Conservation (phyloP, 257 asterid species). For the Forsythia viridissima region DNA sequence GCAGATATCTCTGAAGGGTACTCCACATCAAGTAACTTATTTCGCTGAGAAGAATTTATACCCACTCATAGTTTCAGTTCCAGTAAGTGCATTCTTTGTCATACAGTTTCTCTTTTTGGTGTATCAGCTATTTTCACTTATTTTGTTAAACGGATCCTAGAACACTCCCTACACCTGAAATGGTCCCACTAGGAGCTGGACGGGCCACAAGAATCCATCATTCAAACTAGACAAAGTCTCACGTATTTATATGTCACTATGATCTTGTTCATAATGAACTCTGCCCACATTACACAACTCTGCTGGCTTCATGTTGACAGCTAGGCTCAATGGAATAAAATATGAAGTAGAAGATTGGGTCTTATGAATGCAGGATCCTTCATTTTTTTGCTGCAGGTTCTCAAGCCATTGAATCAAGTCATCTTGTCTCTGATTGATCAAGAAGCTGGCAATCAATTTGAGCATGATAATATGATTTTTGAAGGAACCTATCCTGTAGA, state of each 20-base stretch:
- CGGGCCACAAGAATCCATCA: constrained; percentile 9
- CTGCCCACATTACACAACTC: background rate
- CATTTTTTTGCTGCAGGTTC: constrained; percentile 49
- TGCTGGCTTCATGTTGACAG: constrained; percentile 19
- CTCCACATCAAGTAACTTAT: constrained; percentile 97
- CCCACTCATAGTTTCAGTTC: constrained; percentile 86
- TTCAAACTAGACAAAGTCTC: background rate
- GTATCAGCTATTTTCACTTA: constrained; percentile 8
- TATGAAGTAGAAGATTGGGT: constrained; percentile 12
- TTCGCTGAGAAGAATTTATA: constrained; percentile 92
- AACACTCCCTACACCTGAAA: background rate
- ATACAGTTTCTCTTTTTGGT: constrained; percentile 7
- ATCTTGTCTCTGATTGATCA: constrained; percentile 90
- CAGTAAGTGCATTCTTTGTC: constrained; percentile 57
- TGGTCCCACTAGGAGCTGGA: background rate
- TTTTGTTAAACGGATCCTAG: background rate
- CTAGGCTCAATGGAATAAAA: constrained; percentile 1
- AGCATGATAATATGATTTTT: constrained; percentile 60
- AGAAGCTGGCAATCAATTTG: constrained; percentile 85
- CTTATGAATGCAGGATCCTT: constrained; percentile 7
- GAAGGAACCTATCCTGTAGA: constrained; percentile 92
- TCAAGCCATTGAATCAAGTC: constrained; percentile 87
- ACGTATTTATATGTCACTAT: background rate
- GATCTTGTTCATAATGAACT: constrained; percentile 13
- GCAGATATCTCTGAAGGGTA: constrained; percentile 87